A percentile compares a stretch with the other conserved stretches of the same genome.
Conservation (phyloP, 176 grass and related monocot species). For the maize (Zea mays) region DNA sequence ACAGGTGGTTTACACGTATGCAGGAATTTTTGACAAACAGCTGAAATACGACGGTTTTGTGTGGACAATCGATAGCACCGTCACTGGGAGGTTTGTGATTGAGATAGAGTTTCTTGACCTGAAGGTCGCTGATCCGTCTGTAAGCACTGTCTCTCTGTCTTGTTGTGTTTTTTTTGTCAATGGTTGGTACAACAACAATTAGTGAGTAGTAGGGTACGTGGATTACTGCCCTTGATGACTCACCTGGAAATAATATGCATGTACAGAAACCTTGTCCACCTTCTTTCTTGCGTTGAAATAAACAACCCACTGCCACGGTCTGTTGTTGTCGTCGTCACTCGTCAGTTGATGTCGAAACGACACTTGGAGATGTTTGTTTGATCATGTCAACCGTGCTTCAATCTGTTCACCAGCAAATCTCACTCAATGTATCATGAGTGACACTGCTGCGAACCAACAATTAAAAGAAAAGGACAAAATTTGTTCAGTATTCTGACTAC, state of each 20-base stretch:
- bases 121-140: conserved; percentile 67
- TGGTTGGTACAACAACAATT: conserved; percentile 45
- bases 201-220: conserved; percentile 21
- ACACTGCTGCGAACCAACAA: no score
- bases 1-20: conserved; percentile 18
- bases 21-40: conserved; percentile 83
- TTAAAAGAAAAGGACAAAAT: no score
- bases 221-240: conserved; percentile 35
- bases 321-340: neutral
- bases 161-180: conserved; percentile 44
- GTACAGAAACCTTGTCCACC: conserved; percentile 21
- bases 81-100: conserved; percentile 86
- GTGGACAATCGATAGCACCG: conserved; percentile 70
- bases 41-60: conserved; percentile 93
- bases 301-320: neutral
- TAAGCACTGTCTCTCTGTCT: conserved; percentile 56
- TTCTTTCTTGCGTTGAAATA: conserved; percentile 31
- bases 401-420: neutral
- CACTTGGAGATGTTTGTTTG: conserved; percentile 6
- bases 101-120: conserved; percentile 96
- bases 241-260: conserved; percentile 21
- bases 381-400: neutral
- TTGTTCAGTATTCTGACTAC: neutral
- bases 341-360: neutral
- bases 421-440: no score